phyloP scores from a whole-genome alignment of 2,329 filamentous ascomycete genomes.

The Penicillium freii region DNA sequence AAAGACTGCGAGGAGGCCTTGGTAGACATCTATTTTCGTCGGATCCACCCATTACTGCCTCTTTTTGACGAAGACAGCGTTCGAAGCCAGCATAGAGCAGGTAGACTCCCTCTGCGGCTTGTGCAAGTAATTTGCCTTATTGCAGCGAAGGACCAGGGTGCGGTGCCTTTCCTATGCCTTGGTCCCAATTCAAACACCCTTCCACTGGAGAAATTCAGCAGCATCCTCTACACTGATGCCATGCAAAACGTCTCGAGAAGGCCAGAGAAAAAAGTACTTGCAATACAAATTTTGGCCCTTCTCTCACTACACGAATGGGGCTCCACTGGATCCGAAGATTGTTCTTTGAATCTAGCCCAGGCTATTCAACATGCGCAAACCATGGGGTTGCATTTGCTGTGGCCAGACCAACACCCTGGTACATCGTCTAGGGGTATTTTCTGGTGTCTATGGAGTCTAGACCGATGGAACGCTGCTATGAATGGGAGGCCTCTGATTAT shows the following conservation, averaged over 20 bases:
- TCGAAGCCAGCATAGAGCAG: slow-evolving; percentile 21
- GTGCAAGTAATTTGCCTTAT: slow-evolving; percentile 34
- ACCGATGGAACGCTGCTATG: slow-evolving; percentile 25
- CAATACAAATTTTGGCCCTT: slow-evolving; percentile 32
- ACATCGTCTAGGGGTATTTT: slow-evolving; percentile 12
- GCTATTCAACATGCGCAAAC: slow-evolving; percentile 36
- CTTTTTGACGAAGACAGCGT: slow-evolving; percentile 29
- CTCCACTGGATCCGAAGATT: slow-evolving; percentile 31
- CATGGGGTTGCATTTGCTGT: slow-evolving; percentile 28
- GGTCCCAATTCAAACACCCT: slow-evolving; percentile 3
- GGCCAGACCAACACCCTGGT: slow-evolving; percentile 2
- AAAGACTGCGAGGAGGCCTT: slow-evolving; percentile 23
- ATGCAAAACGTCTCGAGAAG: slow-evolving; percentile 20
- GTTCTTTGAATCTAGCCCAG: slow-evolving; percentile 29
- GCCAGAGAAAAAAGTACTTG: slow-evolving; percentile 26
- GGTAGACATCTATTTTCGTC: slow-evolving; percentile 32
- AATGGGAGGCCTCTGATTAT: slow-evolving; percentile 23
- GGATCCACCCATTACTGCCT: slow-evolving; percentile 32
- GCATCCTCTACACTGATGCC: slow-evolving; percentile 23
- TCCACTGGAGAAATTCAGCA: slow-evolving; percentile 9
- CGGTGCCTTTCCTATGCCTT: slow-evolving; percentile 23
- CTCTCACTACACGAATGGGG: slow-evolving; percentile 35
- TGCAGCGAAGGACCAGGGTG: slow-evolving; percentile 31
- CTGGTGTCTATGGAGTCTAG: slow-evolving; percentile 26
- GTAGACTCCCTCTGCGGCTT: slow-evolving; percentile 23